A percentile compares a stretch with the other conserved stretches of the same genome.
Evolutionary conservation across 179 eudicot species (phyloP).

Genomic region (Beta lomatogona): DNA sequence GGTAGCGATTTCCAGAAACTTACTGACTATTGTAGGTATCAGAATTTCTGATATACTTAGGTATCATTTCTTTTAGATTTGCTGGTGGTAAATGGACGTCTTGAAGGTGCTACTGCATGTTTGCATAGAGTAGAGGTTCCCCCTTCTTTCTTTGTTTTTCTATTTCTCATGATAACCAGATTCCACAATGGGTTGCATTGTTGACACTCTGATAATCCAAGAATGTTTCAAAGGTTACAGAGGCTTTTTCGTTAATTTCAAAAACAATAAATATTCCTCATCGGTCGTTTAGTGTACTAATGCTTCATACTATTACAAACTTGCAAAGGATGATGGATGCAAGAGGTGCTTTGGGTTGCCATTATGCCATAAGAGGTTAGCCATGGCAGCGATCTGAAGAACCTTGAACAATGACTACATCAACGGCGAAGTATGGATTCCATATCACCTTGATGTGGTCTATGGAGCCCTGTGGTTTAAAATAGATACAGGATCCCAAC

Average conservation of each 20-base stretch:
- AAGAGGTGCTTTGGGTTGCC: neutral
- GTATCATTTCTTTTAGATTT: neutral
- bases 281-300: neutral
- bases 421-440: neutral
- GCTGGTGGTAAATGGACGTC: neutral
- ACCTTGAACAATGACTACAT: neutral
- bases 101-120: conserved; percentile 7
- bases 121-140: neutral
- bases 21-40: neutral
- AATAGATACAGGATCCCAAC: neutral
- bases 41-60: neutral
- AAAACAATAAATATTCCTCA: too few species aligned
- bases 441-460: neutral
- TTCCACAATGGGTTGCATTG: conserved; percentile 7
- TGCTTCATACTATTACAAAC: neutral
- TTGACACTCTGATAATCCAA: neutral
- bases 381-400: neutral
- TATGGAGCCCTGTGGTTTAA: neutral
- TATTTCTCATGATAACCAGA: neutral
- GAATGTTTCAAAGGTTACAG: neutral
- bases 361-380: neutral
- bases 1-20: conserved; percentile 30
- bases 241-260: neutral
- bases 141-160: neutral
- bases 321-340: neutral